Percentiles rank a stretch among this genome's conserved stretches.
Evolutionary conservation across 2,329 filamentous ascomycete genomes (phyloP).

Genomic region (Aspergillus glaucus): DNA sequence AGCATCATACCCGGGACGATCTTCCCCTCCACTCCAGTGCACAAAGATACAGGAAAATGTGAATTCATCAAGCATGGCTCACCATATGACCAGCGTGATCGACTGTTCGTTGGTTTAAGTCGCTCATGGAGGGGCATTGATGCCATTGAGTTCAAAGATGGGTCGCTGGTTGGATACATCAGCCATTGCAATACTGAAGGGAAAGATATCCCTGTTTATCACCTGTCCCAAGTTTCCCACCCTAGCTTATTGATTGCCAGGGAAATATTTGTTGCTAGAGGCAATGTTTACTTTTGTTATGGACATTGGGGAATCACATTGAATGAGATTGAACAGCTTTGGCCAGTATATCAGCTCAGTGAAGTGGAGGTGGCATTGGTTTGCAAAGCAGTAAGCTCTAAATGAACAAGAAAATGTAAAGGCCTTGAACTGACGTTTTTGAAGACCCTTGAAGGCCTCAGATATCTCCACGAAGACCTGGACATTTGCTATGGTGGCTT

Average conservation of each 20-base stretch:
- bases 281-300: background rate
- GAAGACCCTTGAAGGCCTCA: constrained; percentile 3
- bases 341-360: background rate
- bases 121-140: background rate
- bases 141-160: background rate
- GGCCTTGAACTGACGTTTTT: background rate
- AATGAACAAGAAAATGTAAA: background rate
- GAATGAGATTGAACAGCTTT: background rate
- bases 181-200: background rate
- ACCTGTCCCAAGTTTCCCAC: background rate
- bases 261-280: too few species aligned
- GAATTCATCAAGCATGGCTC: background rate
- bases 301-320: background rate
- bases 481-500: constrained; percentile 4
- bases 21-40: background rate
- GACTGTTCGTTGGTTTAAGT: background rate
- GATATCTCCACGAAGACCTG: constrained; percentile 7
- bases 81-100: background rate
- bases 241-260: too few species aligned
- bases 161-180: background rate
- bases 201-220: background rate
- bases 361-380: constrained; percentile 2
- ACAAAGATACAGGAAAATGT: background rate
- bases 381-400: background rate
- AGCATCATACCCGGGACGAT: background rate